phyloP scores from a whole-genome alignment of 1,284 basidiomycete species.

The Stygiomarasmius scandens region DNA sequence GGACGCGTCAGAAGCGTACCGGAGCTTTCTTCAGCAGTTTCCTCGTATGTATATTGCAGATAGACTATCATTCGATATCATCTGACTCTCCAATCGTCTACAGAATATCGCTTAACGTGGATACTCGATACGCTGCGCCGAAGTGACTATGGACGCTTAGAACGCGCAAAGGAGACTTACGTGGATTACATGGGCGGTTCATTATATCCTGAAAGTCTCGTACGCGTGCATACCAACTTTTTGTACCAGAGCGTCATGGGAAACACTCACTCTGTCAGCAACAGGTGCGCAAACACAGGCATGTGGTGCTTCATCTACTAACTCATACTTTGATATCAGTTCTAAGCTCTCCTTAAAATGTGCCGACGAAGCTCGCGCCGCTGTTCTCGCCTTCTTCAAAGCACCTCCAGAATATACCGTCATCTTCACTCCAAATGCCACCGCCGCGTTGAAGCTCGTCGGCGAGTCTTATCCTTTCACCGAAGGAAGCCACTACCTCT shows the following conservation, averaged over 20 bases:
- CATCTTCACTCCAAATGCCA: constrained; percentile 81
- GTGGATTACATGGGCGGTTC: constrained; percentile 84
- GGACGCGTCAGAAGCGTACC: constrained; percentile 36
- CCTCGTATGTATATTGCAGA: constrained; percentile 19
- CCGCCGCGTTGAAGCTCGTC: constrained; percentile 76
- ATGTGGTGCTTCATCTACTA: constrained; percentile 24
- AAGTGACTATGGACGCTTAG: constrained; percentile 69
- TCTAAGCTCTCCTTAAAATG: constrained; percentile 69
- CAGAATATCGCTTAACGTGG: constrained; percentile 63
- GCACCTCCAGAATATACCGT: constrained; percentile 75
- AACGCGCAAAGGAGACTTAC: constrained; percentile 67
- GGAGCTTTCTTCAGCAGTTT: constrained; percentile 32
- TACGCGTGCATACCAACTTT: constrained; percentile 68
- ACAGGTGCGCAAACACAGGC: constrained; percentile 50
- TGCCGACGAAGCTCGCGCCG: constrained; percentile 66
- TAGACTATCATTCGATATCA: not conserved
- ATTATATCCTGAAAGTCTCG: constrained; percentile 74
- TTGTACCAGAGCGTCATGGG: constrained; percentile 68
- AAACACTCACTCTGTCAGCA: constrained; percentile 81
- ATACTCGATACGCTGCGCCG: constrained; percentile 70
- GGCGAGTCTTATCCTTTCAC: constrained; percentile 79
- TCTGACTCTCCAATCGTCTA: not conserved
- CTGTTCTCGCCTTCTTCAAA: constrained; percentile 73
- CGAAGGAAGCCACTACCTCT: constrained; percentile 56
- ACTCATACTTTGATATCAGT: constrained; percentile 39